These are phyloP conservation scores for Cutaneotrichosporon dermatis DNA, from an alignment of 1,284 basidiomycete genomes.

Conservation along the genomic window DNA sequence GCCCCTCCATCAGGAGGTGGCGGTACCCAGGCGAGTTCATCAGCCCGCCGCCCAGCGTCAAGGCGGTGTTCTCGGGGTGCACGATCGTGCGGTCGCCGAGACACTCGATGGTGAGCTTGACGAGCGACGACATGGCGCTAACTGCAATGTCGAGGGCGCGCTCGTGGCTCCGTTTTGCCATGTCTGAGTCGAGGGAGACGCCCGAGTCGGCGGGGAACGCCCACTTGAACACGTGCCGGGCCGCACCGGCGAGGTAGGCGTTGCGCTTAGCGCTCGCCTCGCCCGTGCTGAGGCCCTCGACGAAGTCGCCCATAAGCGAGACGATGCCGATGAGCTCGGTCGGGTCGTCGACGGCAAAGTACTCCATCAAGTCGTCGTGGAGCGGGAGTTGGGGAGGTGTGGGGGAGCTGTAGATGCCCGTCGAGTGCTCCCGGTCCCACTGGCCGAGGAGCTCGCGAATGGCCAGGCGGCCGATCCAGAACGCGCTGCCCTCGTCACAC, in stretches of 20 bases:
- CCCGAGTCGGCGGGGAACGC: constrained; percentile 34
- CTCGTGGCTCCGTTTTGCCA: constrained; percentile 13
- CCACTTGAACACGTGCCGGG: constrained; percentile 34
- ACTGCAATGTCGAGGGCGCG: constrained; percentile 30
- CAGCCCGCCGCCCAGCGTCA: constrained; percentile 40
- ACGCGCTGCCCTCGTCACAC: constrained; percentile 44
- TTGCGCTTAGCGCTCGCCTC: constrained; percentile 36
- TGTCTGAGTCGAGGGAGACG: constrained; percentile 6
- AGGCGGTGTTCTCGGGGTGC: constrained; percentile 24
- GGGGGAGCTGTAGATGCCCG: constrained; percentile 25
- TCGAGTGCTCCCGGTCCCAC: constrained; percentile 31
- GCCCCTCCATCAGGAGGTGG: constrained; percentile 27
- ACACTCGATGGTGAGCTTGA: constrained; percentile 30
- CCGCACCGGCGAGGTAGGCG: constrained; percentile 38
- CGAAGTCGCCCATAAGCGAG: constrained; percentile 27
- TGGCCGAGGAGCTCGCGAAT: constrained; percentile 31
- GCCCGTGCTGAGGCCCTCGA: constrained; percentile 26
- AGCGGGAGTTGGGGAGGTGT: constrained; percentile 25
- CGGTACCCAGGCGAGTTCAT: constrained; percentile 39
- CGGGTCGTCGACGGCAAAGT: constrained; percentile 36
- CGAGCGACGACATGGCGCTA: constrained; percentile 24
- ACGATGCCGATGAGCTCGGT: constrained; percentile 36
- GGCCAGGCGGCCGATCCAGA: constrained; percentile 42
- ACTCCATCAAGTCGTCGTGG: constrained; percentile 34
- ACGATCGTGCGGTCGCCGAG: constrained; percentile 37